Base-by-base conservation (phyloP, 83 land plant genomes). In the Larix sibirica region DNA sequence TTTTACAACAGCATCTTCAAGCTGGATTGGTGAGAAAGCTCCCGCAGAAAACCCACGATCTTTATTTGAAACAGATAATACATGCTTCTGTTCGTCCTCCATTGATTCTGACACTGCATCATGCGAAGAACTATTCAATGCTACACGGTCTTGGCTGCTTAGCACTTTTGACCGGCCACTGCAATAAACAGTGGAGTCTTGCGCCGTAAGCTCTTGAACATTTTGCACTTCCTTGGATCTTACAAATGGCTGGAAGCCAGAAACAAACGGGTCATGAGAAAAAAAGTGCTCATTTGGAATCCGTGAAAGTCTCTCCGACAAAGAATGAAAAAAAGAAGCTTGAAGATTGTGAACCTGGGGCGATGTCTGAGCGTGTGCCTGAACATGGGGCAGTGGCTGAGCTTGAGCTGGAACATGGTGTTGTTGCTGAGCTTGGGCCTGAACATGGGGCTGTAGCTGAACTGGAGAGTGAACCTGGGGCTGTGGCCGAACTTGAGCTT, bases 201-300 rank as follows among this genome's bases (percentile, higher is more conserved):
- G 68, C 28, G 26, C 66, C 14, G 14, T 33, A 21, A 6, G 13
- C 23, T 42, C 66, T 56, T 82, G 85, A n/a, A 70, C 14, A 50
- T 70, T 73, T 42, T 64, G 21, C 23, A 16, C 26, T 42, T 68
- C 81, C 70, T 85, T 89, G 10, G 65, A 31, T 78, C 89, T 85
- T 64, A 86, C 83, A 84, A 91, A 93, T 16, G 95, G 94, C 88
- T 89, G 95, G 54, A 93, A 93, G n/a, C 92, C 92, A 31, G 94
- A 93, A 16, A 80, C 85, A 44, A 88, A 81, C 31, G 90, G 84
- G 40, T 89, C 91, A 87, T 92, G 94, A 16, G 88, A 85, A 66
- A 91, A 91, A 40, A 89, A 87, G 81, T 89, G 31, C 36, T 91
- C 88, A 70, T 92, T 93, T 36, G 81, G 23, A 16, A 86, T 83